phyloP scores from a whole-genome alignment of 1,284 basidiomycete species.

The Violaceomyces palustris region DNA sequence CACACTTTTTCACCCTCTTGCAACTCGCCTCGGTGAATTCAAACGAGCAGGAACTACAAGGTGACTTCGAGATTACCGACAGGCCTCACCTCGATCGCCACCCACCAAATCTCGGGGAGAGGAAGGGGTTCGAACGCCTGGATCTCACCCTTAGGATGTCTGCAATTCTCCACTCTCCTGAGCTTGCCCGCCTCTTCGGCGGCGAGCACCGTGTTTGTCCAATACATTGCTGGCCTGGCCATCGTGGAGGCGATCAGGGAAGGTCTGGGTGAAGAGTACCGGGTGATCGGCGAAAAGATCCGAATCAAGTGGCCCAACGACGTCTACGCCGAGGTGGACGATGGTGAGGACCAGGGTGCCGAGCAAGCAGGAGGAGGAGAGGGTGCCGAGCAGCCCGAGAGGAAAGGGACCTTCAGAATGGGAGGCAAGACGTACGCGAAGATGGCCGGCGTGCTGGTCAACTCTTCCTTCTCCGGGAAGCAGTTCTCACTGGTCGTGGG shows the following conservation, averaged over 20 bases:
- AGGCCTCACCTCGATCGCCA: slow-evolving; percentile 75
- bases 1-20: too few species aligned
- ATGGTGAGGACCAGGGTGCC: slow-evolving; percentile 53
- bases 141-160: slow-evolving; percentile 85
- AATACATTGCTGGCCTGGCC: slow-evolving; percentile 85
- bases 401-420: slow-evolving; percentile 54
- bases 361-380: too few species aligned
- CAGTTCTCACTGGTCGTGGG: slow-evolving; percentile 73
- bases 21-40: too few species aligned
- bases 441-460: slow-evolving; percentile 73
- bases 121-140: slow-evolving; percentile 85
- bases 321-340: slow-evolving; percentile 67
- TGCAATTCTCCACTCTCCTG: slow-evolving; percentile 77
- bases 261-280: slow-evolving; percentile 55
- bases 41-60: slow-evolving; percentile 75
- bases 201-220: slow-evolving; percentile 80
- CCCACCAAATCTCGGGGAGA: slow-evolving; percentile 79
- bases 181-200: slow-evolving; percentile 63
- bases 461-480: slow-evolving; percentile 70
- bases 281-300: slow-evolving; percentile 59
- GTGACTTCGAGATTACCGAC: slow-evolving; percentile 68
- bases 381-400: slow-evolving; percentile 25
- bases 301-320: slow-evolving; percentile 96
- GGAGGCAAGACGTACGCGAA: slow-evolving; percentile 39
- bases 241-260: slow-evolving; percentile 73